phyloP scores from a whole-genome alignment of 2,329 filamentous ascomycete genomes.

The Whalleya microplaca region DNA sequence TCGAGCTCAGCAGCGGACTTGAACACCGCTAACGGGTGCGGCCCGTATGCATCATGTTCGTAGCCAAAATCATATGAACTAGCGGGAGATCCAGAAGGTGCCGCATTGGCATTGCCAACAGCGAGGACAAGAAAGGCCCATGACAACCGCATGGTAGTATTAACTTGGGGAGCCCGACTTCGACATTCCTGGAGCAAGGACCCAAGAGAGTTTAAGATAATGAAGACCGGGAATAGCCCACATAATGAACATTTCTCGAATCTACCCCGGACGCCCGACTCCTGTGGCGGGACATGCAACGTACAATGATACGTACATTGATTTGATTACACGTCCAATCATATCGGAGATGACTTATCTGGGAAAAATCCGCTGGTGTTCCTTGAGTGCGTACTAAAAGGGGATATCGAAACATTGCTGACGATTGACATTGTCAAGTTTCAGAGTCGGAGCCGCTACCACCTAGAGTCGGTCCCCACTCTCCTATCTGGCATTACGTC shows the following conservation, averaged over 20 bases:
- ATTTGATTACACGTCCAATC: conserved; percentile 9
- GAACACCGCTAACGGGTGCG: conserved; percentile 40
- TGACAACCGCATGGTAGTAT: conserved; percentile 12
- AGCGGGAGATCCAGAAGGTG: conserved; percentile 5
- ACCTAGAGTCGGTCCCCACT: not conserved
- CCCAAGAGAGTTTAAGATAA: conserved; percentile 3
- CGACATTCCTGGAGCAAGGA: not conserved
- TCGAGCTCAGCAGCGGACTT: conserved; percentile 36
- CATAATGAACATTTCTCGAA: conserved; percentile 9
- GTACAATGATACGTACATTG: conserved; percentile 10
- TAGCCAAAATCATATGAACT: conserved; percentile 31
- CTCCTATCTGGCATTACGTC: conserved; percentile 13
- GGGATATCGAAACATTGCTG: conserved; percentile 12
- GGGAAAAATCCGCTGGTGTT: too few species aligned
- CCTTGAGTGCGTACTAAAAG: not conserved
- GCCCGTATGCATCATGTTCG: conserved; percentile 40
- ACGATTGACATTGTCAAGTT: conserved; percentile 9
- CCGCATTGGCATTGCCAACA: conserved; percentile 6
- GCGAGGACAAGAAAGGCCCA: conserved; percentile 11
- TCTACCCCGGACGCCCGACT: not conserved
- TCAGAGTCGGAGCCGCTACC: not conserved
- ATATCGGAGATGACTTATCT: not conserved
- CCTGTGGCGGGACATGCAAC: conserved; percentile 5
- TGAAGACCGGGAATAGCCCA: conserved; percentile 4
- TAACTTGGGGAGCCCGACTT: not conserved